These are phyloP conservation scores for Stemphylium beticola DNA, from an alignment of 2,329 filamentous ascomycete species.

Conservation along the genomic window DNA sequence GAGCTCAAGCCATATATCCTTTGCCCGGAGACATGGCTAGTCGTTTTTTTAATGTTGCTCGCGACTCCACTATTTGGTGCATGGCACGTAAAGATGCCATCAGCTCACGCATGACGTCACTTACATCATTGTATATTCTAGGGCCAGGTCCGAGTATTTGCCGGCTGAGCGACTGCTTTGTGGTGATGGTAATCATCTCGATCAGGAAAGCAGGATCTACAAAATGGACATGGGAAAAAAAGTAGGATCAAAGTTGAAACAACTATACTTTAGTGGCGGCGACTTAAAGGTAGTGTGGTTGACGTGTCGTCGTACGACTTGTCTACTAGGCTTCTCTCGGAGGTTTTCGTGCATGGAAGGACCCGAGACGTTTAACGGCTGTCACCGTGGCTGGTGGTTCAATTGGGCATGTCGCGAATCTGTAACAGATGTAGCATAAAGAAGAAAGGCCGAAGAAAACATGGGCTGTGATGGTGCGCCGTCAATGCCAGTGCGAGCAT, in stretches of 20 bases:
- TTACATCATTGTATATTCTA: not conserved
- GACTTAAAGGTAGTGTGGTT: not conserved
- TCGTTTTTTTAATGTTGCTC: not conserved
- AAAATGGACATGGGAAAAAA: not conserved
- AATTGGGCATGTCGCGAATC: too few relatives aligned
- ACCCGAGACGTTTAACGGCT: slow-evolving; percentile 3
- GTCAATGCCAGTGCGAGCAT: too few relatives aligned
- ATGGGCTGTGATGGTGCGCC: too few relatives aligned
- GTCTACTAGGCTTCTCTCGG: not conserved
- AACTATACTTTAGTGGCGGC: not conserved
- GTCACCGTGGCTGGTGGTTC: not conserved
- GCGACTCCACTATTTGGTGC: not conserved
- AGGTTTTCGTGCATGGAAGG: slow-evolving; percentile 2
- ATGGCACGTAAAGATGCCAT: slow-evolving; percentile 3
- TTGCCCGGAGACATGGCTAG: not conserved
- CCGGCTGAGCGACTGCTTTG: not conserved
- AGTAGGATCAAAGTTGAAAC: too few relatives aligned
- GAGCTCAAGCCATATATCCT: not conserved
- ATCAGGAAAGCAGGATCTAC: not conserved
- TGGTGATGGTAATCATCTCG: not conserved
- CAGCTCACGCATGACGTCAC: slow-evolving; percentile 10
- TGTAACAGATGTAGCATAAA: too few relatives aligned
- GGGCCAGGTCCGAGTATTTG: not conserved
- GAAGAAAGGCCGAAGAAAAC: too few relatives aligned
- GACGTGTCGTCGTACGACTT: slow-evolving; percentile 7